Evolutionary conservation across 805 yeast genomes (phyloP).

Genomic region (Candida golubevii): DNA sequence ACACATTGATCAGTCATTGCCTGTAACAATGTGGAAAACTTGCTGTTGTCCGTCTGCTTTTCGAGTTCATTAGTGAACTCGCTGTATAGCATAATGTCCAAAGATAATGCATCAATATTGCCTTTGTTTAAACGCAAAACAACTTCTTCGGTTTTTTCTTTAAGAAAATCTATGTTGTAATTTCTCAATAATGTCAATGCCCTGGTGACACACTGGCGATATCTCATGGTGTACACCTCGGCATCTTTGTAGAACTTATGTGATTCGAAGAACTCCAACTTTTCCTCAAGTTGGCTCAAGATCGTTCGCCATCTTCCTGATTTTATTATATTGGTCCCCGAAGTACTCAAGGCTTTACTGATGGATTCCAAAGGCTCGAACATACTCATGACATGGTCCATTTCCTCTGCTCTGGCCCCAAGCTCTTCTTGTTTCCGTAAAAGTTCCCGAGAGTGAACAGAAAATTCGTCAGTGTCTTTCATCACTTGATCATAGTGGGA

Average conservation of each 20-base stretch:
- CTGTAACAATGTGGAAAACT: conserved; percentile 10
- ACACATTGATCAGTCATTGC: conserved; percentile 16
- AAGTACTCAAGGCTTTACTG: conserved; percentile 60
- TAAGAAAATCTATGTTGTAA: conserved; percentile 49
- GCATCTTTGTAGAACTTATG: conserved; percentile 58
- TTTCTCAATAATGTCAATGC: conserved; percentile 72
- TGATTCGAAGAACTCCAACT: conserved; percentile 54
- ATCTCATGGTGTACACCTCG: conserved; percentile 64
- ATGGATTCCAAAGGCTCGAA: conserved; percentile 72
- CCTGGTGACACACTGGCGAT: conserved; percentile 79
- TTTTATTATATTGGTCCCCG: conserved; percentile 63
- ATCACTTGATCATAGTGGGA: conserved; percentile 55
- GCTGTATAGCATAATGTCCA: conserved; percentile 17
- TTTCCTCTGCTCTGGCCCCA: conserved; percentile 37
- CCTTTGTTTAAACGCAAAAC: conserved; percentile 5
- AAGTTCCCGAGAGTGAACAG: conserved; percentile 48
- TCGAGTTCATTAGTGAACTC: conserved; percentile 15
- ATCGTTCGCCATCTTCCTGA: conserved; percentile 29
- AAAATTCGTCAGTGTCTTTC: conserved; percentile 60
- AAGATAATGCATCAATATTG: conserved; percentile 7
- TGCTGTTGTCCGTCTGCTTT: conserved; percentile 14
- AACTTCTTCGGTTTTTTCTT: conserved; percentile 11
- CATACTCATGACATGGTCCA: conserved; percentile 47
- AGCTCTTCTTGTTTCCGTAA: conserved; percentile 44
- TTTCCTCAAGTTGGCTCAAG: conserved; percentile 57